A percentile compares a stretch with the other conserved stretches of the same genome.
These are phyloP conservation scores for Penicillium fimorum DNA, from an alignment of 495 filamentous ascomycete genomes.

Conservation along the genomic window DNA sequence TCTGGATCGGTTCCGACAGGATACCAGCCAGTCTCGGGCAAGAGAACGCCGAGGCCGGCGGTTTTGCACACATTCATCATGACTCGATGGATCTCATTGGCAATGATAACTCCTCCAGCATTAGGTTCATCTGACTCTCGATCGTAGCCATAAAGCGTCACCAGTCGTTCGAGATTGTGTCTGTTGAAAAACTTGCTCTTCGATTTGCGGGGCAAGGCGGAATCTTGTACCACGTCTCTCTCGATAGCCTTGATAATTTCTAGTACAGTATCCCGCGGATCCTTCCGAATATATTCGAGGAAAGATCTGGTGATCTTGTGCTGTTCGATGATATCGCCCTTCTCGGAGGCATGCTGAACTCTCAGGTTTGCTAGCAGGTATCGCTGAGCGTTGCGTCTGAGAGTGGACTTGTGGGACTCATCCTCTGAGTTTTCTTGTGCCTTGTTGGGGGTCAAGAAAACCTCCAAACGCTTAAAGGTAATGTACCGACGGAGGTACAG, in stretches of 20 bases:
- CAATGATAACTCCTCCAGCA: constrained; percentile 42
- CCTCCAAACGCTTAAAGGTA: constrained; percentile 69
- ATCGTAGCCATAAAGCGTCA: constrained; percentile 67
- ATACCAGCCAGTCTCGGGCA: constrained; percentile 68
- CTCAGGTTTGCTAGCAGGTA: constrained; percentile 73
- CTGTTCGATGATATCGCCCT: constrained; percentile 72
- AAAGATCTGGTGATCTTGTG: constrained; percentile 66
- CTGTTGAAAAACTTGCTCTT: constrained; percentile 73
- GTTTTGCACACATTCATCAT: constrained; percentile 71
- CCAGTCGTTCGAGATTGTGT: constrained; percentile 66
- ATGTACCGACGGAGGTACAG: constrained; percentile 67
- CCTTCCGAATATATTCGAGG: constrained; percentile 67
- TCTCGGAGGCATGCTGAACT: constrained; percentile 66
- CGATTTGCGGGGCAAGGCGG: constrained; percentile 61
- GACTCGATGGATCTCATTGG: constrained; percentile 65
- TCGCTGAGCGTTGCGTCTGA: constrained; percentile 71
- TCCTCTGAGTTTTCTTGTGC: constrained; percentile 51
- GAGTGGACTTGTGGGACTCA: constrained; percentile 59
- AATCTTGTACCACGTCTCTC: constrained; percentile 65
- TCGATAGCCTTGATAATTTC: constrained; percentile 67
- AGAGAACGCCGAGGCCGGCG: constrained; percentile 64
- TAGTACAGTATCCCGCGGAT: constrained; percentile 64
- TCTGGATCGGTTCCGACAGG: constrained; percentile 64
- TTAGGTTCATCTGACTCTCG: constrained; percentile 39
- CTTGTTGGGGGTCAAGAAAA: constrained; percentile 48